phyloP scores from a whole-genome alignment of 2,329 filamentous ascomycete genomes.

The Venturia asperata region DNA sequence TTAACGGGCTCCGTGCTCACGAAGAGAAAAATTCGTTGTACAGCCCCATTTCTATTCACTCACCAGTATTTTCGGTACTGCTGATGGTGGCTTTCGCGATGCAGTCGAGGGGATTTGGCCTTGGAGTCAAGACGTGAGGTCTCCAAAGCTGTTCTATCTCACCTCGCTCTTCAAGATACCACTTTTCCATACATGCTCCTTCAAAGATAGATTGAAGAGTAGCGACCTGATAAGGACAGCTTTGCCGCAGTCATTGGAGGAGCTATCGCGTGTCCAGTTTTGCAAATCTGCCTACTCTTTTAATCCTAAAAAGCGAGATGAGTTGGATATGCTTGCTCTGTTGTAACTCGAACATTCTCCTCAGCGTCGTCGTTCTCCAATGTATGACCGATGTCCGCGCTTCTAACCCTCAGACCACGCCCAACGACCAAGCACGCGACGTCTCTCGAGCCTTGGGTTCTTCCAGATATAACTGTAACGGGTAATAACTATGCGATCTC shows the following conservation, averaged over 20 bases:
- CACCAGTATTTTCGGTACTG: not conserved
- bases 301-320: slow-evolving; percentile 53
- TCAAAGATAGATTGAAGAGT: not conserved
- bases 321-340: slow-evolving; percentile 61
- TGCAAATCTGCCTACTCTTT: slow-evolving; percentile 52
- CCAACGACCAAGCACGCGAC: not conserved
- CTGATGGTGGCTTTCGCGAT: not conserved
- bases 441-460: not conserved
- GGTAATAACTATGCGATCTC: not conserved
- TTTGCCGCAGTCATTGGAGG: slow-evolving; percentile 52
- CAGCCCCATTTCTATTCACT: not conserved
- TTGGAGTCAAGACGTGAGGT: not conserved
- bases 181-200: not conserved
- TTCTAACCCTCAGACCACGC: not conserved
- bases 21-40: not conserved
- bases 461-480: not conserved
- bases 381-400: slow-evolving; percentile 40
- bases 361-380: slow-evolving; percentile 54
- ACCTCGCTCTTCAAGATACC: slow-evolving; percentile 1
- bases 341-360: slow-evolving; percentile 58
- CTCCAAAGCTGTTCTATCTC: not conserved
- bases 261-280: slow-evolving; percentile 54
- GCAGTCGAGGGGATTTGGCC: not conserved
- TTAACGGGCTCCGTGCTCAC: not conserved
- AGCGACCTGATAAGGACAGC: slow-evolving; percentile 36